phyloP scores from a whole-genome alignment of 768 basidiomycete genomes.

The Suillus weaverae region DNA sequence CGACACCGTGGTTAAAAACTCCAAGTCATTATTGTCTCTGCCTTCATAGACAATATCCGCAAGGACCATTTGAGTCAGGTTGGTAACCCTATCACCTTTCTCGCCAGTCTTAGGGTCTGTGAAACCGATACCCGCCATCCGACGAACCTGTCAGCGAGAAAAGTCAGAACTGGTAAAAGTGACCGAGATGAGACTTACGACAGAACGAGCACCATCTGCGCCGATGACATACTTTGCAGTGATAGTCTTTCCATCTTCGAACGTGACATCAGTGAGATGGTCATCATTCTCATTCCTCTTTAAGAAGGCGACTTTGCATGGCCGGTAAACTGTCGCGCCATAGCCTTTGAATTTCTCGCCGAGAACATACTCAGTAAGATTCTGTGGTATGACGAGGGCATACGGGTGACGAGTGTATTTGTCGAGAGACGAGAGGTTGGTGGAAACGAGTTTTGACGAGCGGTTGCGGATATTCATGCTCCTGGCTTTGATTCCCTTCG shows the following conservation, averaged over 20 bases:
- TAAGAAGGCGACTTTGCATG: constrained; percentile 42
- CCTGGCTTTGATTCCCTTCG: constrained; percentile 35
- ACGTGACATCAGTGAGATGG: constrained; percentile 39
- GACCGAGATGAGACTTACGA: constrained; percentile 30
- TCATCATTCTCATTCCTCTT: constrained; percentile 28
- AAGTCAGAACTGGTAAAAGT: neutral
- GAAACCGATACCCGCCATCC: constrained; percentile 42
- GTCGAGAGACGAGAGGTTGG: constrained; percentile 36
- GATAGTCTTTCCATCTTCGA: constrained; percentile 47
- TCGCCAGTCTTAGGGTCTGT: constrained; percentile 39
- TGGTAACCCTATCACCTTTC: constrained; percentile 24
- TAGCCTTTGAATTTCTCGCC: constrained; percentile 31
- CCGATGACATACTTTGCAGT: constrained; percentile 48
- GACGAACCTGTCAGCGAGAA: constrained; percentile 39
- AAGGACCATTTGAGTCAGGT: constrained; percentile 41
- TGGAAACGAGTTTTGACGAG: constrained; percentile 24
- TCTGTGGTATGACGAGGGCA: constrained; percentile 43
- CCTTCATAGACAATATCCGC: constrained; percentile 45
- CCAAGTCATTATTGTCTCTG: neutral
- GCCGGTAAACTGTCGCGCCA: constrained; percentile 37
- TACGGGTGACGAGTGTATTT: constrained; percentile 46
- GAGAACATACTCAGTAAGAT: constrained; percentile 43
- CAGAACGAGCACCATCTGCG: constrained; percentile 51
- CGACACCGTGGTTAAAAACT: constrained; percentile 25
- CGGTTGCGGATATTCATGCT: constrained; percentile 32